These are phyloP conservation scores for Liriodendron chinense DNA, from an alignment of 164 flowering plant species.

Conservation along the genomic window DNA sequence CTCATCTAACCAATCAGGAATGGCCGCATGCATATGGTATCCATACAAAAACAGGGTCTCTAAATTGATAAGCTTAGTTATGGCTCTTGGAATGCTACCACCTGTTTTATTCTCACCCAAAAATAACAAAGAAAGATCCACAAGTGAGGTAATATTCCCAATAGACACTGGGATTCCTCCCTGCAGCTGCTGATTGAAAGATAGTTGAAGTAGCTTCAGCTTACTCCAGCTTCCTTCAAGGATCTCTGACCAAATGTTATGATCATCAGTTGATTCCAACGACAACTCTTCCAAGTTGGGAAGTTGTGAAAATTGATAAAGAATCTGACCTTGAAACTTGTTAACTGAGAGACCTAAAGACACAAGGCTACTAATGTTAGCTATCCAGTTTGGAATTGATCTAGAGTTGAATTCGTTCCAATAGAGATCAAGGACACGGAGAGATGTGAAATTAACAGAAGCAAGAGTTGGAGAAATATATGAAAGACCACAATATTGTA, in stretches of 20 bases:
- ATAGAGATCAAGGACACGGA: neutral
- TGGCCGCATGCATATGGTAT: neutral
- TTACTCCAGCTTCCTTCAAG: neutral
- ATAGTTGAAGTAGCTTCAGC: neutral
- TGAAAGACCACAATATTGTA: neutral
- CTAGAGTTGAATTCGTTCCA: neutral
- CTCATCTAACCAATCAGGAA: neutral
- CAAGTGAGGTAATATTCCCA: neutral
- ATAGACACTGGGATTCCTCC: constrained; percentile 12
- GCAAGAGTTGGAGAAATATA: neutral
- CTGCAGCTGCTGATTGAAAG: constrained; percentile 4
- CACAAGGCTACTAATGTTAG: constrained; percentile 4
- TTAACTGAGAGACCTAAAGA: neutral
- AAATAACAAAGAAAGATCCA: neutral
- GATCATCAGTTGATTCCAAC: neutral
- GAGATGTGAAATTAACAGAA: neutral
- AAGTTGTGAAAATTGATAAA: constrained; percentile 2
- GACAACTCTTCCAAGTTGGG: neutral
- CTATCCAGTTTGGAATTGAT: neutral
- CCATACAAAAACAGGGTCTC: neutral
- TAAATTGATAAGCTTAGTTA: neutral
- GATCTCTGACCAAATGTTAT: neutral
- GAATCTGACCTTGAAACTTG: neutral
- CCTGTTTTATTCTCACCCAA: neutral
- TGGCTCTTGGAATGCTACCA: neutral